Evolutionary conservation across 768 basidiomycete species (phyloP).

Genomic region (Cystobasidium ongulense): DNA sequence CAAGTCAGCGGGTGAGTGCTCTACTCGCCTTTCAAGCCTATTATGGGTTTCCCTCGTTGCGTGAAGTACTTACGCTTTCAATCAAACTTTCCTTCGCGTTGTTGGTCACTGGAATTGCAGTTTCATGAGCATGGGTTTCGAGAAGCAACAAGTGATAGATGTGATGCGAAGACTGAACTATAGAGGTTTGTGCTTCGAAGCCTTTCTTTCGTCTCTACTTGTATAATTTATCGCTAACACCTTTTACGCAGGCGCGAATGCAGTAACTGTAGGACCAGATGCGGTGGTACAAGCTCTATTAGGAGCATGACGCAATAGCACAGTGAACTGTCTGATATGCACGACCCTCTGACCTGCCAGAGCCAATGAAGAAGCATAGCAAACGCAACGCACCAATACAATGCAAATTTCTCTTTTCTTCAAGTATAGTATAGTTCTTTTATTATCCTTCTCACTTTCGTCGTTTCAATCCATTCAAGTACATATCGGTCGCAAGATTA

Average conservation of each 20-base stretch:
- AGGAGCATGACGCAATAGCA: neutral
- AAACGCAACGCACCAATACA: neutral
- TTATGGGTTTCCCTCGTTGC: neutral
- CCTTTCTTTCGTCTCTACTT: neutral
- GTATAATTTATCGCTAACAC: constrained; percentile 54
- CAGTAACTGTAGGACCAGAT: constrained; percentile 31
- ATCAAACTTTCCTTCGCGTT: neutral
- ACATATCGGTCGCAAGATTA: too few species aligned
- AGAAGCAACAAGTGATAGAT: constrained; percentile 58
- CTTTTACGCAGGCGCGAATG: neutral
- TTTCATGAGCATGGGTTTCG: constrained; percentile 13
- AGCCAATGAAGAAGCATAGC: neutral
- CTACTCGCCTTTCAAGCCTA: neutral
- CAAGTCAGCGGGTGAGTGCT: constrained; percentile 65
- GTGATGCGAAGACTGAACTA: constrained; percentile 81
- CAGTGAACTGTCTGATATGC: neutral
- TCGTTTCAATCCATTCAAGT: too few species aligned
- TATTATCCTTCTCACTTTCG: too few species aligned
- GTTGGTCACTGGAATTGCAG: neutral
- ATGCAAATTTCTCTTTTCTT: too few species aligned
- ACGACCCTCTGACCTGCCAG: neutral
- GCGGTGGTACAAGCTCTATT: constrained; percentile 37
- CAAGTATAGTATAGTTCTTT: too few species aligned
- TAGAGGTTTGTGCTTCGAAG: constrained; percentile 51
- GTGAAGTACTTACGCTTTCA: neutral